A percentile compares a stretch with the other conserved stretches of the same genome.
These are phyloP conservation scores for Rhodamnia argentea DNA, from an alignment of 345 rosid species.

Conservation along the genomic window DNA sequence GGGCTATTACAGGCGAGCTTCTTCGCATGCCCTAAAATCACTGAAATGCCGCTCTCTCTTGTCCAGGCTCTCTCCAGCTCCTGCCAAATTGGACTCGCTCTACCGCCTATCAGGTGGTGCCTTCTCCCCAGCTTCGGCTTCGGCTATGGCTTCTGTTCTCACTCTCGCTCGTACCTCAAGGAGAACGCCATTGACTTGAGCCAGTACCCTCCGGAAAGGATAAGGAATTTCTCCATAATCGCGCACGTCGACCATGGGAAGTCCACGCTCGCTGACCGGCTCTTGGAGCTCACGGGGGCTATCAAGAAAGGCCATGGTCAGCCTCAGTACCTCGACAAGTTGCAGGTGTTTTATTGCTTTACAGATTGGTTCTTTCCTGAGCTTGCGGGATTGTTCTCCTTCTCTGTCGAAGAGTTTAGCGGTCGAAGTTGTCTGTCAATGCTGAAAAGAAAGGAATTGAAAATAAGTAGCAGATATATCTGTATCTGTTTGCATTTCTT, in stretches of 20 bases:
- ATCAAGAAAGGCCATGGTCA: conserved; percentile 90
- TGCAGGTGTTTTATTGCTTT: conserved; percentile 38
- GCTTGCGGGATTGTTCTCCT: neutral
- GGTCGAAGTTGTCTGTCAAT: neutral
- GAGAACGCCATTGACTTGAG: neutral
- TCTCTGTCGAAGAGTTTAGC: neutral
- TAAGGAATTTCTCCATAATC: conserved; percentile 89
- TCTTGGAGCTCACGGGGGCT: conserved; percentile 96
- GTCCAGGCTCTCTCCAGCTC: neutral
- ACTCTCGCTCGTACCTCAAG: neutral
- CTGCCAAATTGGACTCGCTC: neutral
- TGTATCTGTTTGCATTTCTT: neutral
- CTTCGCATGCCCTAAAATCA: neutral
- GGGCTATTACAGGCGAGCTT: neutral
- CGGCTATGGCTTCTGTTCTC: neutral
- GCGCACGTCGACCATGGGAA: conserved; percentile 97
- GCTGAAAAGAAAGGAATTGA: neutral
- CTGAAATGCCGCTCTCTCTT: neutral
- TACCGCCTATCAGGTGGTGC: neutral
- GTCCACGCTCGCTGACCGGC: conserved; percentile 90
- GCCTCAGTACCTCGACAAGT: conserved; percentile 94
- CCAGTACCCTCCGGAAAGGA: conserved; percentile 46
- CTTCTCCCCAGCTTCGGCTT: neutral
- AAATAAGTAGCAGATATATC: neutral
- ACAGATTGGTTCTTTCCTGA: neutral